Conservation (phyloP, 192 early-diverging fungal species). For the Anaeromyces robustus region DNA sequence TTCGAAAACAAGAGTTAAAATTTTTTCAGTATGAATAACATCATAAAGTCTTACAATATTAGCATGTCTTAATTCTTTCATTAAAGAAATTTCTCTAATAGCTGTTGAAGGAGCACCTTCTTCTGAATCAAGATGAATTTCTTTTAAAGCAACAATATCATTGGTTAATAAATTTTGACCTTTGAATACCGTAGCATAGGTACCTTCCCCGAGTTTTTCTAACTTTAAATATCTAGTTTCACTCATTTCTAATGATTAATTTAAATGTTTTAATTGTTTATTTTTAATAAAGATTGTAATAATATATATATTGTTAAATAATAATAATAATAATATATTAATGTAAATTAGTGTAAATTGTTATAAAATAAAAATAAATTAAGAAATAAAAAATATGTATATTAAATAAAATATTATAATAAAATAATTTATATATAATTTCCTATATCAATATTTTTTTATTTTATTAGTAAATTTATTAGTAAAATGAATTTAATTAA, state of each 20-base stretch:
- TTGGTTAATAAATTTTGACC: slow-evolving; percentile 59
- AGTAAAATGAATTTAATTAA: too few species aligned
- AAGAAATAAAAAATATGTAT: too few species aligned
- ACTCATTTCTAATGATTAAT: slow-evolving; percentile 1
- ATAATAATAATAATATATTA: too few species aligned
- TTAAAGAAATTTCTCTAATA: slow-evolving; percentile 92
- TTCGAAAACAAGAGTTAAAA: slow-evolving; percentile 74
- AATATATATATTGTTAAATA: too few species aligned
- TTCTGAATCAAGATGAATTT: slow-evolving; percentile 71
- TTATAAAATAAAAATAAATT: too few species aligned
- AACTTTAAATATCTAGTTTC: slow-evolving; percentile 46
- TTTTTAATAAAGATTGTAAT: too few species aligned
- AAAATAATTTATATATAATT: too few species aligned
- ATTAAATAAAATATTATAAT: too few species aligned
- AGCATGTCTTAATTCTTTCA: slow-evolving; percentile 87
- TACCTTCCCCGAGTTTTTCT: slow-evolving; percentile 95
- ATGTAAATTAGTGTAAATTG: too few species aligned
- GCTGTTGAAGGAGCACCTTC: slow-evolving; percentile 93
- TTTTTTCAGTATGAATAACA: slow-evolving; percentile 73
- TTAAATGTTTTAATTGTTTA: too few species aligned
- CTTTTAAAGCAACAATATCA: slow-evolving; percentile 87
- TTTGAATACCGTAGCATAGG: slow-evolving; percentile 84
- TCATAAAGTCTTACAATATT: slow-evolving; percentile 78
- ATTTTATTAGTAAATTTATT: too few species aligned
- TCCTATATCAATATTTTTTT: too few species aligned